Base-by-base conservation (phyloP, 2,329 filamentous ascomycete species). In the Alternaria gaisen region DNA sequence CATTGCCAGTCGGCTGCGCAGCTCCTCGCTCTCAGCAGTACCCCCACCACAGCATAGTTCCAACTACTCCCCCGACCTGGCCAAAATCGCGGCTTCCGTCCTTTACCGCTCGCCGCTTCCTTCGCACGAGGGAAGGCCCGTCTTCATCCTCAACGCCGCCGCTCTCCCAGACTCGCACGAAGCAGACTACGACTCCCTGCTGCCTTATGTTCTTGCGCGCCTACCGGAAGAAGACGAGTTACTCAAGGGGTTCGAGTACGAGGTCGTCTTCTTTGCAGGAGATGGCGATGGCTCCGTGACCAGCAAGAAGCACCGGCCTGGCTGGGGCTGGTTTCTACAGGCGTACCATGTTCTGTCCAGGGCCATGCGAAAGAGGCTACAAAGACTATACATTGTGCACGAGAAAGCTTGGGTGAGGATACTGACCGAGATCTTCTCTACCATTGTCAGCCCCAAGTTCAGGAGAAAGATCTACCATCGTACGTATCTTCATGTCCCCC, bases 221-320 rank as follows among this genome's bases (percentile, higher is more conserved):
- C 74, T 87, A 28, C 85, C 85, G 3, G 82, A 82, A 22, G 84
- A 87, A 63, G 84, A 87, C 47, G 85, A 86, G 63, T 72, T 87
- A 58, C 77, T 85, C 30, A 80, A 79, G 48, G 84, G 84, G 2
- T 81, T 80, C 20, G 83, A 85, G 57, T 87, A 87, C 65, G 85
- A 86, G 68, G 81, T 87, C 46, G 77, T 87, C 56, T 86, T 87
- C 75, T 86, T 87, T 67, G 84, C 85, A 5, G 85, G 84, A n/a
- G 84, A 83, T 10, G 80, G 80, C 38, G 79, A 80, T 47, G 82
- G 80, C 48, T 80, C 78, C 47, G 78, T 76, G 14, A 82, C 80
- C 10, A 72, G 76, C 42, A 85, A 81, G 73, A 85, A 83, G 72
- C 79, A 78, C 52, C 69, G 80, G 44, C 84, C 85, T 1, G 82